Evolutionary conservation across 2,329 filamentous ascomycete genomes (phyloP).

Genomic region (Aureobasidium leucospermi): DNA sequence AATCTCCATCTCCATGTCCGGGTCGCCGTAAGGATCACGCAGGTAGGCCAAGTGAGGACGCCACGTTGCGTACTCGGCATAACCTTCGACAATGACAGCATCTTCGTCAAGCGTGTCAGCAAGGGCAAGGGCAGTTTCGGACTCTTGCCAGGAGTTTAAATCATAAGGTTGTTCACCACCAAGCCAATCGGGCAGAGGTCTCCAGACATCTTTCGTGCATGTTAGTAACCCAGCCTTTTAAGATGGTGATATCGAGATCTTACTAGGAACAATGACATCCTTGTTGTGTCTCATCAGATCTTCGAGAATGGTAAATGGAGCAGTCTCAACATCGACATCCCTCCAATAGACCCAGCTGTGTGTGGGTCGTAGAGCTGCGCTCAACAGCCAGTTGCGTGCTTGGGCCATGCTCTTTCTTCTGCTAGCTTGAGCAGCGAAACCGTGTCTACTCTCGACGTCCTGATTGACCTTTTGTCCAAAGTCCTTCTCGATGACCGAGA

Average conservation of each 20-base stretch:
- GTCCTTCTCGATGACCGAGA: slow-evolving; percentile 97
- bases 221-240: slow-evolving; percentile 38
- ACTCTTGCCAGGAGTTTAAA: slow-evolving; percentile 98
- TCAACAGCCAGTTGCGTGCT: slow-evolving; percentile 93
- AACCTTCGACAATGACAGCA: slow-evolving; percentile 96
- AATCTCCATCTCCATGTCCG: slow-evolving; percentile 99
- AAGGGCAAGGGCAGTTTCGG: slow-evolving; percentile 86
- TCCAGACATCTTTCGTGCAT: slow-evolving; percentile 64
- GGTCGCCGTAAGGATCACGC: slow-evolving; percentile 91
- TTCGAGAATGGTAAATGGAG: slow-evolving; percentile 91
- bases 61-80: slow-evolving; percentile 98
- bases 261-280: slow-evolving; percentile 96
- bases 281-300: slow-evolving; percentile 99
- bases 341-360: slow-evolving; percentile 99
- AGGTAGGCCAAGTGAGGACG: slow-evolving; percentile 93
- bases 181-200: slow-evolving; percentile 96
- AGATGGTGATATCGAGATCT: slow-evolving; percentile 37
- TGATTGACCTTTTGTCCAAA: slow-evolving; percentile 98
- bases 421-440: slow-evolving; percentile 90
- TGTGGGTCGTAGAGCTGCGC: slow-evolving; percentile 83
- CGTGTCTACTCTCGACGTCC: slow-evolving; percentile 94
- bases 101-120: slow-evolving; percentile 96
- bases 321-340: slow-evolving; percentile 96
- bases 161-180: slow-evolving; percentile 98
- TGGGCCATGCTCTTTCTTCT: slow-evolving; percentile 96